Percentiles rank a stretch among this genome's conserved stretches.
Evolutionary conservation across 306 rosid species (phyloP).

Genomic region (Aeschynomene evenia): DNA sequence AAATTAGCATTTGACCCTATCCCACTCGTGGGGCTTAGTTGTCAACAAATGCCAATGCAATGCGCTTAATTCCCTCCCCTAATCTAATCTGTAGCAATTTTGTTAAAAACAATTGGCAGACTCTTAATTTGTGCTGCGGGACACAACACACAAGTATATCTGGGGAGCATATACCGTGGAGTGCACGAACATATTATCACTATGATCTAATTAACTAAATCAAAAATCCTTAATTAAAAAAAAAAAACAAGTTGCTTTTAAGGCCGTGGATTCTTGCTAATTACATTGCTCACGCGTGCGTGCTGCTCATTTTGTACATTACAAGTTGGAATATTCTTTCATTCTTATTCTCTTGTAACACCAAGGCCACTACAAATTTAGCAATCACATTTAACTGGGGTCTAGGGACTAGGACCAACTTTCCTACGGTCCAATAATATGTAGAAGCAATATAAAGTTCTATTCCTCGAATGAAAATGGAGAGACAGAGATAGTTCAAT

Average conservation of each 20-base stretch:
- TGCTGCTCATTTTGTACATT: not conserved
- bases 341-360: not conserved
- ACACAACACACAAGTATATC: not conserved
- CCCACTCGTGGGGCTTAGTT: not conserved
- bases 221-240: too few species aligned
- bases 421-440: not conserved
- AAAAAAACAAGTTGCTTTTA: too few species aligned
- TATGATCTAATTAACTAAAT: not conserved
- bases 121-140: not conserved
- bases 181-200: not conserved
- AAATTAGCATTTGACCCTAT: not conserved
- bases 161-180: not conserved
- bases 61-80: too few species aligned
- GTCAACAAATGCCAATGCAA: not conserved
- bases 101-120: too few species aligned
- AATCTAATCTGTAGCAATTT: not conserved
- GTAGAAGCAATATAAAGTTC: constrained; percentile 1
- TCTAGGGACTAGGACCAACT: not conserved
- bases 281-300: not conserved
- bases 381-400: constrained; percentile 9
- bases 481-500: not conserved
- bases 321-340: not conserved
- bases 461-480: not conserved
- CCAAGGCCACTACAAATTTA: not conserved
- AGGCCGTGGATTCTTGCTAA: not conserved